phyloP scores from a whole-genome alignment of 2,329 filamentous ascomycete genomes.

The Ophiocordyceps camponoti-saundersi region DNA sequence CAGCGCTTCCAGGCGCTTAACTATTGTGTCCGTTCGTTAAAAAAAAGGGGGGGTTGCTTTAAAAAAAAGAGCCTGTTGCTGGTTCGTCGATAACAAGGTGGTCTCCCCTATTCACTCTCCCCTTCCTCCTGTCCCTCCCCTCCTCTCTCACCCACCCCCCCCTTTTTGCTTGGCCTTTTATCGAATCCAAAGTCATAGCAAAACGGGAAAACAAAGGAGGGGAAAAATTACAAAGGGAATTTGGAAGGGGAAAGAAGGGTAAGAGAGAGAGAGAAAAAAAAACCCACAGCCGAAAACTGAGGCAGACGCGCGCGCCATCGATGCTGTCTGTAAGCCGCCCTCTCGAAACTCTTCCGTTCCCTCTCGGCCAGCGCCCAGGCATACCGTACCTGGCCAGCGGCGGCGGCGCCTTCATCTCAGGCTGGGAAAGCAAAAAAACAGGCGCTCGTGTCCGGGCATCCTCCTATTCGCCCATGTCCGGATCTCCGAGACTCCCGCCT shows the following conservation, averaged over 20 bases:
- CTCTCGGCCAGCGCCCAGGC: slow-evolving; percentile 42
- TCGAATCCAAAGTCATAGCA: neutral
- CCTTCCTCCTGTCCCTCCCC: too few species aligned
- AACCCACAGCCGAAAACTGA: neutral
- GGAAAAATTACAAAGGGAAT: neutral
- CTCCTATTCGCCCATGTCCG: slow-evolving; percentile 61
- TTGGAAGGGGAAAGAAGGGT: neutral
- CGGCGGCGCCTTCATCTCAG: slow-evolving; percentile 22
- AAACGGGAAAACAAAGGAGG: neutral
- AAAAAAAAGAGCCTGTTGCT: too few species aligned
- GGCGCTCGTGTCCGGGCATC: slow-evolving; percentile 43
- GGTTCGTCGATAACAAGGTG: too few species aligned
- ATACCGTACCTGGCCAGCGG: slow-evolving; percentile 35
- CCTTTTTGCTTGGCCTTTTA: too few species aligned
- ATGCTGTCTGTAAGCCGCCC: slow-evolving; percentile 36
- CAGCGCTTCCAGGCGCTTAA: neutral
- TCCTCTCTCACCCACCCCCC: too few species aligned
- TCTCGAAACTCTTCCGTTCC: slow-evolving; percentile 23
- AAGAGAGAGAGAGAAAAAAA: neutral
- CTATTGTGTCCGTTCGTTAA: too few species aligned
- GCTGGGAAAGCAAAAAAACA: slow-evolving; percentile 33
- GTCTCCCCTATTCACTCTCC: too few species aligned
- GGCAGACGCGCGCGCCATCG: slow-evolving; percentile 12
- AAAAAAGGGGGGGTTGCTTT: too few species aligned
- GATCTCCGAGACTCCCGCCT: slow-evolving; percentile 44